phyloP scores from a whole-genome alignment of 2,329 filamentous ascomycete species.

The Emydomyces testavorans region DNA sequence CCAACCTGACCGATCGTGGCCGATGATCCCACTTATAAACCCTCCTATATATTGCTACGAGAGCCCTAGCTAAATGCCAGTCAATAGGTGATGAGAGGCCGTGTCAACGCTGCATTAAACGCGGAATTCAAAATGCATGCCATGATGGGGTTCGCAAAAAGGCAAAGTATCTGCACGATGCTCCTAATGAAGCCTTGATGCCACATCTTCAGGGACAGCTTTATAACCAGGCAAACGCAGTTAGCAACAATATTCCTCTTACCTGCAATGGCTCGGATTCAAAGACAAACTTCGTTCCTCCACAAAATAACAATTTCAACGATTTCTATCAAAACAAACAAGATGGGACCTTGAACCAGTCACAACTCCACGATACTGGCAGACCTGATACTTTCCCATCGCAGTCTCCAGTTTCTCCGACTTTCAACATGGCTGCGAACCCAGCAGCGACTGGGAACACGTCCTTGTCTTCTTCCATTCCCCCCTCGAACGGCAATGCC shows the following conservation, averaged over 20 bases:
- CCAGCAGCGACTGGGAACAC: slow-evolving; percentile 24
- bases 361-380: slow-evolving; percentile 17
- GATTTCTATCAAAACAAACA: slow-evolving; percentile 31
- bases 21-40: not conserved
- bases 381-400: slow-evolving; percentile 48
- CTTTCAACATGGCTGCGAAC: slow-evolving; percentile 47
- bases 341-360: slow-evolving; percentile 18
- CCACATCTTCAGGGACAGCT: slow-evolving; percentile 68
- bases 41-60: slow-evolving; percentile 19
- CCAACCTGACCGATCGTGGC: not conserved
- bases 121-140: slow-evolving; percentile 78
- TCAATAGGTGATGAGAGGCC: slow-evolving; percentile 79
- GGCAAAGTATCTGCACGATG: slow-evolving; percentile 96
- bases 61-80: slow-evolving; percentile 12
- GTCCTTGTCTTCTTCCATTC: slow-evolving; percentile 30
- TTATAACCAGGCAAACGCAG: slow-evolving; percentile 38
- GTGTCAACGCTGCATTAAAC: slow-evolving; percentile 86
- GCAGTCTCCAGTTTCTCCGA: slow-evolving; percentile 63
- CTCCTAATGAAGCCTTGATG: slow-evolving; percentile 74
- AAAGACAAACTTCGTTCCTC: slow-evolving; percentile 35
- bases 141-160: slow-evolving; percentile 97
- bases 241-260: slow-evolving; percentile 24
- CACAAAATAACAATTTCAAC: slow-evolving; percentile 26
- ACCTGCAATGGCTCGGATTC: slow-evolving; percentile 24
- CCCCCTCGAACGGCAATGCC: slow-evolving; percentile 39